Conservation (phyloP, 2,329 filamentous ascomycete species). For the Phaeosphaeriaceae sp. region DNA sequence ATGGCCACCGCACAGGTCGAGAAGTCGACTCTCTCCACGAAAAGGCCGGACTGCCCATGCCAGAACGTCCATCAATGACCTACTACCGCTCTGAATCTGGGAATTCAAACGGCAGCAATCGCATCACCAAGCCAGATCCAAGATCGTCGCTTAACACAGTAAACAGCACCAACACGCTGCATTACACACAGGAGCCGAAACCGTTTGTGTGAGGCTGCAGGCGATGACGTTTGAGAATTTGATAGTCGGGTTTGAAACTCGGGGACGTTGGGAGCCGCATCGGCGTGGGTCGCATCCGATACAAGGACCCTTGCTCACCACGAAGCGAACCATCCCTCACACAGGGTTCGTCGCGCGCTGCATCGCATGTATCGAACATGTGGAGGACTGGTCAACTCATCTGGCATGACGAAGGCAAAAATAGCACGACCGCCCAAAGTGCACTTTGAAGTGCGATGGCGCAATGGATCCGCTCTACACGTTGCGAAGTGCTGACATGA, state of each 20-base stretch:
- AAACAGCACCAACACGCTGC: conserved; percentile 22
- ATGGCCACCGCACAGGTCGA: conserved; percentile 1
- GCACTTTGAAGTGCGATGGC: not conserved
- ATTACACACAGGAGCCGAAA: conserved; percentile 27
- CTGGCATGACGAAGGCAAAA: not conserved
- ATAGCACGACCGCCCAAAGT: not conserved
- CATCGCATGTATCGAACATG: not conserved
- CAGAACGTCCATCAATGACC: conserved; percentile 12
- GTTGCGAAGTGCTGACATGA: not conserved
- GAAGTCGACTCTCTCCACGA: conserved; percentile 20
- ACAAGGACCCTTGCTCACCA: not conserved
- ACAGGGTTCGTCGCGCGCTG: not conserved
- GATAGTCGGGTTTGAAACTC: not conserved
- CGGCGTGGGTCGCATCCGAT: not conserved
- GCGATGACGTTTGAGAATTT: conserved; percentile 2
- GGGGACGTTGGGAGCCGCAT: not conserved
- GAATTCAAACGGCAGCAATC: conserved; percentile 12
- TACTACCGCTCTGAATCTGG: conserved; percentile 21
- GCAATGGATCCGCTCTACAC: not conserved
- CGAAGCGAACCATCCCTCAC: not conserved
- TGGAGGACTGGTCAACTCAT: too few relatives aligned
- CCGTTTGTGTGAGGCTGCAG: conserved; percentile 26
- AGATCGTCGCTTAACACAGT: conserved; percentile 23
- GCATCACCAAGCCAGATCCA: conserved; percentile 6
- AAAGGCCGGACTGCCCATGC: conserved; percentile 15